phyloP scores from a whole-genome alignment of 2,329 filamentous ascomycete genomes.

The Cladosporium colombiae region DNA sequence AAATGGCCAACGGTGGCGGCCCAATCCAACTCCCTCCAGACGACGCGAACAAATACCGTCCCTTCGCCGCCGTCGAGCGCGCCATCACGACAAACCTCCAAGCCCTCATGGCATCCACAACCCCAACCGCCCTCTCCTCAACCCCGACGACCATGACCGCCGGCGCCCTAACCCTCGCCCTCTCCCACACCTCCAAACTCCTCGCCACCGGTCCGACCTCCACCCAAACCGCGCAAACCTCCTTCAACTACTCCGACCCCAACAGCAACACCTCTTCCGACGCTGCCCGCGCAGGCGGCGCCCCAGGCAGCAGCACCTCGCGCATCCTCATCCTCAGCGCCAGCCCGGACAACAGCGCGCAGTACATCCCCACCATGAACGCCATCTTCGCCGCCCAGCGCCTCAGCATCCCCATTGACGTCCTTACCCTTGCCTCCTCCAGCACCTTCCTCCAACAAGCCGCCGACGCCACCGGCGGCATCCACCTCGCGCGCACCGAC shows the following conservation, averaged over 20 bases:
- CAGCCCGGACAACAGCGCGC: constrained; percentile 78
- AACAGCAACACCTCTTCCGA: constrained; percentile 41
- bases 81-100: constrained; percentile 74
- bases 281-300: constrained; percentile 37
- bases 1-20: constrained; percentile 30
- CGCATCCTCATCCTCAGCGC: constrained; percentile 90
- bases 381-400: constrained; percentile 93
- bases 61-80: constrained; percentile 83
- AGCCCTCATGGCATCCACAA: constrained; percentile 70
- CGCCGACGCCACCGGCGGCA: constrained; percentile 68
- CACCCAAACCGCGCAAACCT: constrained; percentile 53
- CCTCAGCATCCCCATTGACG: constrained; percentile 85
- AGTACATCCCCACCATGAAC: constrained; percentile 99
- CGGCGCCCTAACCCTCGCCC: constrained; percentile 84
- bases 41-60: constrained; percentile 85
- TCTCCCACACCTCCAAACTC: constrained; percentile 87
- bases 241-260: constrained; percentile 59
- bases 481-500: constrained; percentile 61
- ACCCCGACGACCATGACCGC: constrained; percentile 83
- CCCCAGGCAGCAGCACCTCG: constrained; percentile 59
- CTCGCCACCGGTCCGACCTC: constrained; percentile 47
- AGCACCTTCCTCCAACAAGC: constrained; percentile 95
- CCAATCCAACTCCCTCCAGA: constrained; percentile 37
- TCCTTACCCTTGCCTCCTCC: constrained; percentile 79
- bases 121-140: constrained; percentile 60